Evolutionary conservation across 257 asterid species (phyloP).

Genomic region (Nyctanthes arbortristis): DNA sequence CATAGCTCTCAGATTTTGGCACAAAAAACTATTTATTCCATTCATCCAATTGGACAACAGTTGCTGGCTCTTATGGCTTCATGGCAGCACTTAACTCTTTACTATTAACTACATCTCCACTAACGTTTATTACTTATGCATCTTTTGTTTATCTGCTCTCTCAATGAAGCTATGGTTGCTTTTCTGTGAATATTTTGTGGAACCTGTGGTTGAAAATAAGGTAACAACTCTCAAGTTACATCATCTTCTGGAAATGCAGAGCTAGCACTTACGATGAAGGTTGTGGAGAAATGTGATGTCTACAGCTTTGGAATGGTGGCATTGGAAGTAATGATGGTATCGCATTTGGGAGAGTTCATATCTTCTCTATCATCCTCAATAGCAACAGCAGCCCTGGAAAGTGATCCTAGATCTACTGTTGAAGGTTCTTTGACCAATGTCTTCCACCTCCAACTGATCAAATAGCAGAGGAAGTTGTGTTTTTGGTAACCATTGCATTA

Average conservation of each 20-base stretch:
- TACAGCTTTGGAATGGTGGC: conserved; percentile 96
- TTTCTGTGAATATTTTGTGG: not conserved
- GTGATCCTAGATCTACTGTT: conserved; percentile 37
- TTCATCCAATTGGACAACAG: conserved; percentile 70
- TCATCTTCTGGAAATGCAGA: conserved; percentile 50
- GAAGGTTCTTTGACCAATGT: conserved; percentile 69
- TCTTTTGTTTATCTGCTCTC: not conserved
- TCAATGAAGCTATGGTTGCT: conserved; percentile 24
- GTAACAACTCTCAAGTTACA: not conserved
- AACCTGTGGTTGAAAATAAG: not conserved
- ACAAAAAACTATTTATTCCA: conserved; percentile 64
- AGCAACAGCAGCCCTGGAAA: conserved; percentile 28
- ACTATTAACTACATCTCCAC: not conserved
- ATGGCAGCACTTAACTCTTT: conserved; percentile 92
- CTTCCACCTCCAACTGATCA: conserved; percentile 60
- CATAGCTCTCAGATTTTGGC: conserved; percentile 87
- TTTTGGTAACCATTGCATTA: conserved; percentile 59
- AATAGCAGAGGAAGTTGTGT: conserved; percentile 68
- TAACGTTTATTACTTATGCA: not conserved
- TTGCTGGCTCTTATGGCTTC: conserved; percentile 93
- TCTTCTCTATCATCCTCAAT: conserved; percentile 46
- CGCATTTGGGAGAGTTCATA: conserved; percentile 82
- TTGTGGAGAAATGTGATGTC: conserved; percentile 83
- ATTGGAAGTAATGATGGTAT: conserved; percentile 81
- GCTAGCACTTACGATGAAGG: conserved; percentile 76